Conservation (phyloP, 768 basidiomycete genomes). For the Scleroderma bovista region DNA sequence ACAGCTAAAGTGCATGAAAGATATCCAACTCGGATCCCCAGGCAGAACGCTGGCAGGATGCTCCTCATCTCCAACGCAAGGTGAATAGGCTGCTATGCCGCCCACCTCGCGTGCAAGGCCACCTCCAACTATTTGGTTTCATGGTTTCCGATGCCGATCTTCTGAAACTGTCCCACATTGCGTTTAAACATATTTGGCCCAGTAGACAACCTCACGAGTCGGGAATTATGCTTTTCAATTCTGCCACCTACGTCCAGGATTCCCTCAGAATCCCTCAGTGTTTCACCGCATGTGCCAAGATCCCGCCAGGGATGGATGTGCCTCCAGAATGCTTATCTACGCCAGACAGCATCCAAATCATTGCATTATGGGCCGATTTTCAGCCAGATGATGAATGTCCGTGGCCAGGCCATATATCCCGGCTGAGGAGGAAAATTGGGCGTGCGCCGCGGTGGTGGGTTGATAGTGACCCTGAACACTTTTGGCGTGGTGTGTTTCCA, state of each 20-base stretch:
- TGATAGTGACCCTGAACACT: background rate
- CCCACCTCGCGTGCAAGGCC: background rate
- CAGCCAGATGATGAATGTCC: background rate
- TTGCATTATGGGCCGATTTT: background rate
- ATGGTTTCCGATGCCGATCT: background rate
- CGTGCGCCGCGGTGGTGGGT: conserved; percentile 1
- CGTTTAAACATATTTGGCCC: background rate
- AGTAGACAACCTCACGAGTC: background rate
- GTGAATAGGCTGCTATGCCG: background rate
- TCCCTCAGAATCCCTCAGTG: background rate
- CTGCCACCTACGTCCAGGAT: background rate
- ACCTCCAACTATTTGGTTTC: background rate
- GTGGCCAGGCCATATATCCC: background rate
- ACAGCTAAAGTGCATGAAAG: background rate
- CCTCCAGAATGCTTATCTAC: background rate
- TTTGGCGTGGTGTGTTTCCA: background rate
- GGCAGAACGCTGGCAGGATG: background rate
- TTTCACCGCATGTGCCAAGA: background rate
- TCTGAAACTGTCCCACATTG: background rate
- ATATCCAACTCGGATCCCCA: background rate
- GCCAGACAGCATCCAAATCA: background rate
- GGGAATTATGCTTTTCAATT: background rate
- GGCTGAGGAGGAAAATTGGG: background rate
- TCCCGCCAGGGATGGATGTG: background rate
- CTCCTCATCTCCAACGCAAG: background rate